phyloP scores from a whole-genome alignment of 495 filamentous ascomycete species.

The Neurospora sp. region DNA sequence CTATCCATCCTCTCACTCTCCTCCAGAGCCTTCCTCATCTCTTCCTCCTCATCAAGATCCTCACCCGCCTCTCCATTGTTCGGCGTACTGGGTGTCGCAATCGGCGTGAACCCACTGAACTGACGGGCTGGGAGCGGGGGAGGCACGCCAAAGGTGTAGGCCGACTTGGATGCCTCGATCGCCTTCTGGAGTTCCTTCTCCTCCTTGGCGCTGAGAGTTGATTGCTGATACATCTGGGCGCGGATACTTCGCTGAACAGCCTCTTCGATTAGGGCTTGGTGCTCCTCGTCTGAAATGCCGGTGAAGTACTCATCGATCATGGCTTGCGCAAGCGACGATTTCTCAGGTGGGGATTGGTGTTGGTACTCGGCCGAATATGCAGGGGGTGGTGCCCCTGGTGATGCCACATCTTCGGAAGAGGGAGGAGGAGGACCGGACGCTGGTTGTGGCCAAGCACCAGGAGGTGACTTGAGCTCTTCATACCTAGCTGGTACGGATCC shows the following conservation, averaged over 20 bases:
- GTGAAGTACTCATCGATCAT: constrained; percentile 18
- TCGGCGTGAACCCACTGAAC: neutral
- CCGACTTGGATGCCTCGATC: constrained; percentile 31
- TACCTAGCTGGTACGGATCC: neutral
- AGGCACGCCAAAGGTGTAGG: constrained; percentile 2
- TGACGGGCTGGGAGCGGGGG: neutral
- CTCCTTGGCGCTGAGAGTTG: constrained; percentile 14
- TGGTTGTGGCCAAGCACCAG: neutral
- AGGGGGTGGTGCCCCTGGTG: neutral
- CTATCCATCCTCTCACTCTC: constrained; percentile 34
- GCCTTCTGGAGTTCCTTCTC: constrained; percentile 40
- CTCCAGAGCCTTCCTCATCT: constrained; percentile 33
- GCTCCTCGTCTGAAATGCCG: constrained; percentile 39
- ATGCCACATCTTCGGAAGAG: neutral
- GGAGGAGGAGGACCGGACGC: neutral
- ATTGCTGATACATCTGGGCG: constrained; percentile 20
- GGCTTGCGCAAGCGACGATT: neutral
- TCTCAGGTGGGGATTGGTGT: neutral
- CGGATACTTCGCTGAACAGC: constrained; percentile 44
- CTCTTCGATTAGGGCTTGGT: constrained; percentile 47
- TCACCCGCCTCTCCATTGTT: neutral
- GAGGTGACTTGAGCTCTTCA: neutral
- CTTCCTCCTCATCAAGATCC: constrained; percentile 30
- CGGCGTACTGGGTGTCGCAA: neutral
- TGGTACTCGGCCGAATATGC: neutral